Evolutionary conservation across 2,329 filamentous ascomycete genomes (phyloP).

Genomic region (Alternaria sp.): DNA sequence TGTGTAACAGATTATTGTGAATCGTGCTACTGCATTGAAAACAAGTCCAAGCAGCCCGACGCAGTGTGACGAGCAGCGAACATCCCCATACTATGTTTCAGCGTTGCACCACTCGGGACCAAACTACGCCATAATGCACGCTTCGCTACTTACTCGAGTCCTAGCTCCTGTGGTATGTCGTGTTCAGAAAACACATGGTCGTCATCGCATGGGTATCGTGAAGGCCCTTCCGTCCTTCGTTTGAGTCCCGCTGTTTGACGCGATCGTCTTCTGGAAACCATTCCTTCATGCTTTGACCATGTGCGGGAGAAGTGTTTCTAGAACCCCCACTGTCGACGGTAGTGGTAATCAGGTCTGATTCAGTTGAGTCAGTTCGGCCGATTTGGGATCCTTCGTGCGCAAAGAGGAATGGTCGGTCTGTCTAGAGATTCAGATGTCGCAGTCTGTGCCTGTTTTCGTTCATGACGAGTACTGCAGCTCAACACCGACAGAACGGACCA

Average conservation of each 20-base stretch:
- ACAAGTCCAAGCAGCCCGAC: conserved; percentile 29
- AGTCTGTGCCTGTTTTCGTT: conserved; percentile 44
- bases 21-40: conserved; percentile 37
- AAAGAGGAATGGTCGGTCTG: conserved; percentile 15
- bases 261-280: conserved; percentile 30
- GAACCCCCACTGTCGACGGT: conserved; percentile 22
- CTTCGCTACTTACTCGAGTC: conserved; percentile 25
- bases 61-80: conserved; percentile 22
- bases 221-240: conserved; percentile 10
- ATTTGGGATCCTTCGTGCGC: conserved; percentile 13
- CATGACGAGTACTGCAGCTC: conserved; percentile 85
- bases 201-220: conserved; percentile 16
- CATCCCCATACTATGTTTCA: conserved; percentile 36
- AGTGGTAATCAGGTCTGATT: conserved; percentile 8
- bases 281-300: conserved; percentile 19
- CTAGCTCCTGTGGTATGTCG: conserved; percentile 24
- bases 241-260: conserved; percentile 25
- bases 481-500: conserved; percentile 77
- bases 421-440: conserved; percentile 14
- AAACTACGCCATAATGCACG: conserved; percentile 27
- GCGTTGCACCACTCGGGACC: conserved; percentile 35
- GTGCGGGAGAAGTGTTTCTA: conserved; percentile 23
- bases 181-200: conserved; percentile 28
- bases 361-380: conserved; percentile 6
- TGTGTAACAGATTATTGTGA: conserved; percentile 27